Evolutionary conservation across 2,329 filamentous ascomycete species (phyloP).

Genomic region (Aureobasidium musti): DNA sequence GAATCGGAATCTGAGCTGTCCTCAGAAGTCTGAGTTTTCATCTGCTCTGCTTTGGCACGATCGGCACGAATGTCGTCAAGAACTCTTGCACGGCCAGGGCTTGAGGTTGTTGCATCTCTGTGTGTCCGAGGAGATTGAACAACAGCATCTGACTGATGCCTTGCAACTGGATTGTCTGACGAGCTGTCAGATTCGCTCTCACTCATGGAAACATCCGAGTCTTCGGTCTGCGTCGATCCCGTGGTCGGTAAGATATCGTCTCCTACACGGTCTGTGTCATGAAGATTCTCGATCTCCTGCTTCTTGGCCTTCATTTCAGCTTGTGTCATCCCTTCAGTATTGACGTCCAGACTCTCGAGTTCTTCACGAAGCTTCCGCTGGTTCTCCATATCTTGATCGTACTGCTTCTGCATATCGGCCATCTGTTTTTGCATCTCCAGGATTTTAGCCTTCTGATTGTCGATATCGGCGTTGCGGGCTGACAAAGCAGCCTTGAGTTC

Average conservation of each 20-base stretch:
- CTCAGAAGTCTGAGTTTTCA: background rate
- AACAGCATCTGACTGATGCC: background rate
- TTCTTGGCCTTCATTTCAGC: conserved; percentile 49
- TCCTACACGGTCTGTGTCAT: background rate
- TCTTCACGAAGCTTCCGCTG: conserved; percentile 41
- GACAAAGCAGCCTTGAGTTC: conserved; percentile 25
- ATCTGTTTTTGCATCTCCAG: conserved; percentile 35
- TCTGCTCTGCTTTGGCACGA: conserved; percentile 19
- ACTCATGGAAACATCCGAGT: conserved; percentile 16
- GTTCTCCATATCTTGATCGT: conserved; percentile 45
- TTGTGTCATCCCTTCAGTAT: conserved; percentile 51
- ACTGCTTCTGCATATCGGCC: conserved; percentile 50
- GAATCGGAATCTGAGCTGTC: conserved; percentile 10
- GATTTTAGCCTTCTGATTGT: conserved; percentile 32
- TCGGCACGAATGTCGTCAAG: conserved; percentile 19
- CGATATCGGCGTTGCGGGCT: conserved; percentile 32
- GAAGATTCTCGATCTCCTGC: conserved; percentile 38
- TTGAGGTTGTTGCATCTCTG: conserved; percentile 4
- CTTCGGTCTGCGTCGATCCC: background rate
- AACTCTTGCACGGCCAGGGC: conserved; percentile 12
- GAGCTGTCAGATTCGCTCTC: conserved; percentile 8
- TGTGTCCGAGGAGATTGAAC: background rate
- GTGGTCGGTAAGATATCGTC: background rate
- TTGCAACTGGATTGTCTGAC: background rate
- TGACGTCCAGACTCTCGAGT: conserved; percentile 51